Conservation (phyloP, 2,329 filamentous ascomycete species). For the Ceratocystis albifundus region DNA sequence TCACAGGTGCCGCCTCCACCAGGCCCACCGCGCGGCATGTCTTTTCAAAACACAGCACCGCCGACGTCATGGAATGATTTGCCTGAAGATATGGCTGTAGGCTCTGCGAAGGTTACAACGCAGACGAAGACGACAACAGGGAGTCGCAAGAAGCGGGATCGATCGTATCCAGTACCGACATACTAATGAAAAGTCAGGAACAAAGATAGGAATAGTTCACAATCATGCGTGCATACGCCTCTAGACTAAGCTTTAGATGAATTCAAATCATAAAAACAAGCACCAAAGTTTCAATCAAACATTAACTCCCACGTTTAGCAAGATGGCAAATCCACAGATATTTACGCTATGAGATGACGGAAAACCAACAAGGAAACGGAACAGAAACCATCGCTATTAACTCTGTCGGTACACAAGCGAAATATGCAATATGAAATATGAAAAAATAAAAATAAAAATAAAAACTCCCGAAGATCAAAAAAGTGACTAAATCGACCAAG, state of each 20-base stretch:
- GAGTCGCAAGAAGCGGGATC: constrained; percentile 45
- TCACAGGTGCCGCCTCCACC: neutral
- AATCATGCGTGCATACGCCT: neutral
- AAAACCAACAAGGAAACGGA: constrained; percentile 12
- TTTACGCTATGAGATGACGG: constrained; percentile 30
- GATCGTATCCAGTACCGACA: constrained; percentile 50
- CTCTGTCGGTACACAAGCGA: constrained; percentile 9
- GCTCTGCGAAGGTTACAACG: constrained; percentile 27
- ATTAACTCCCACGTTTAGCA: too few species aligned
- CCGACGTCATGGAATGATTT: constrained; percentile 56
- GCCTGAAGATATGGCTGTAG: constrained; percentile 45
- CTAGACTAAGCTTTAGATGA: too few species aligned
- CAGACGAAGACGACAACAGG: constrained; percentile 39
- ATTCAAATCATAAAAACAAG: too few species aligned
- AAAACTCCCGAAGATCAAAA: constrained; percentile 13
- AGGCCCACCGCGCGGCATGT: constrained; percentile 31
- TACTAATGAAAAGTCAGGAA: constrained; percentile 31
- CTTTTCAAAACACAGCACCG: constrained; percentile 48
- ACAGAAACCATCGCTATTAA: constrained; percentile 13
- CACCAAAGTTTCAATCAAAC: too few species aligned
- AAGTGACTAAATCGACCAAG: constrained; percentile 15
- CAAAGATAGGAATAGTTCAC: neutral
- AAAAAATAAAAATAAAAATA: too few species aligned
- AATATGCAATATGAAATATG: constrained; percentile 16
- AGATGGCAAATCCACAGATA: neutral